Evolutionary conservation across 2,329 filamentous ascomycete species (phyloP).

Genomic region (Nectriaceae sp.): DNA sequence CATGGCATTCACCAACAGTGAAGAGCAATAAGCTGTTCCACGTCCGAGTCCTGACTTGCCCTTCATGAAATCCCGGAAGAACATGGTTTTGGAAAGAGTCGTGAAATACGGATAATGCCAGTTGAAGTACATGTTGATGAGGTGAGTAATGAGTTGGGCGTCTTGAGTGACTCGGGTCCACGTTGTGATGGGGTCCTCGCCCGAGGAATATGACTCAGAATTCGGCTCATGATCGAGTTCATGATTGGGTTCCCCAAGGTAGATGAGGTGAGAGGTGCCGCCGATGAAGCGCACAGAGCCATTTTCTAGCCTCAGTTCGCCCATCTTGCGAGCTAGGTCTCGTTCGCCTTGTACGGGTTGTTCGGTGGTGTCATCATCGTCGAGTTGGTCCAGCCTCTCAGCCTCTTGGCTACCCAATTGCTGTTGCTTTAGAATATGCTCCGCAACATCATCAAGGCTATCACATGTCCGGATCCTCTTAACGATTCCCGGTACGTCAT

Average conservation of each 20-base stretch:
- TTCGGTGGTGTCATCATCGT: constrained; percentile 43
- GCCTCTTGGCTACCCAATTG: constrained; percentile 42
- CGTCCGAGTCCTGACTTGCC: constrained; percentile 62
- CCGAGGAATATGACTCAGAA: constrained; percentile 47
- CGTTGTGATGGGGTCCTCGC: constrained; percentile 72
- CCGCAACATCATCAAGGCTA: constrained; percentile 57
- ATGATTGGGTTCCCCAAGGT: constrained; percentile 58
- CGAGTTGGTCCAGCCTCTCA: constrained; percentile 40
- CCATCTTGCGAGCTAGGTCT: constrained; percentile 90
- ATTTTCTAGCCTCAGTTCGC: constrained; percentile 82
- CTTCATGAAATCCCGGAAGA: constrained; percentile 80
- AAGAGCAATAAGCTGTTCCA: constrained; percentile 77
- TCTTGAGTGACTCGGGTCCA: constrained; percentile 90
- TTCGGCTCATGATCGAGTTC: constrained; percentile 43
- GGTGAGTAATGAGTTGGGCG: constrained; percentile 75
- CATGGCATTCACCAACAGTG: constrained; percentile 91
- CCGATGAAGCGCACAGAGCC: constrained; percentile 89
- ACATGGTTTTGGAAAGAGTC: constrained; percentile 81
- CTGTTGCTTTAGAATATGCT: constrained; percentile 50
- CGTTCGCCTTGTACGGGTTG: constrained; percentile 62
- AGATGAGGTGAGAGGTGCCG: constrained; percentile 91
- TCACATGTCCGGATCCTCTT: constrained; percentile 86
- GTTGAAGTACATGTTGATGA: constrained; percentile 96
- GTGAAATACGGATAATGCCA: constrained; percentile 99
- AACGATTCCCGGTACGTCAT: constrained; percentile 81